Evolutionary conservation across 2,329 filamentous ascomycete genomes (phyloP), one percentile per base, ranked within the genome.

Genomic region (Curvularia sp.): DNA sequence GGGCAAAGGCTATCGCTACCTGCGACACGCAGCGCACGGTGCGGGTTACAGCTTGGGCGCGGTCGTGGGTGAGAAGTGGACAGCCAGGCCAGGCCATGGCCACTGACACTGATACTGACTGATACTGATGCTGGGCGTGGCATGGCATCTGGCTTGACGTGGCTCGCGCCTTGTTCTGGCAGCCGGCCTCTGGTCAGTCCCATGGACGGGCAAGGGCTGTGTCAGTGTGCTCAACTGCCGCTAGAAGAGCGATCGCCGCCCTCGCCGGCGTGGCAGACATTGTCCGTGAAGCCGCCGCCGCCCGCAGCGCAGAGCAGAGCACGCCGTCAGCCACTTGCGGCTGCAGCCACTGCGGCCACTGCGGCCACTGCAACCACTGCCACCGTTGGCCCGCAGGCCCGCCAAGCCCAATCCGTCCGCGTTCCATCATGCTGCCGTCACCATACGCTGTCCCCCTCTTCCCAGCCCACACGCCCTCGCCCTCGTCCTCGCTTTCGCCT

Each of bases 391-490:
- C 46, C 19, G 12, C 30, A 19, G 9, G 4, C 34, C 4, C 30
- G 28, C 42, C 43, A 46, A 46, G 43, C 9, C 7, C 15, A 25
- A 12, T 13, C 27, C 42, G 42, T 5, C 42, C 42, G 3, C 15
- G 19, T 45, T 46, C 27, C 66, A 61, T 65, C 61, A 62, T 60
- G 45, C 47, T 58, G 49, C 53, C 59, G 64, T 66, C 66, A 63
- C 46, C 43, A 15, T 8, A n/a, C 42, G 21, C 42, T 18, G 19
- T 18, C 13, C 42, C 42, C 41, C 23, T n/a, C 38, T 23, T 18
- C 42, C 23, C 15, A 36, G 7, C 23, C 21, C 10, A 5, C 21
- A 6, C n/a, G 5, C 15, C 15, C 41, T 13, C 41, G 7, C 18
- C 39, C 34, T n/a, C 34, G 13, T n/a, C 34, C n/a, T n/a, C n/a